Evolutionary conservation across 139 green algal species (phyloP).

Genomic region (Chlorella sp.): DNA sequence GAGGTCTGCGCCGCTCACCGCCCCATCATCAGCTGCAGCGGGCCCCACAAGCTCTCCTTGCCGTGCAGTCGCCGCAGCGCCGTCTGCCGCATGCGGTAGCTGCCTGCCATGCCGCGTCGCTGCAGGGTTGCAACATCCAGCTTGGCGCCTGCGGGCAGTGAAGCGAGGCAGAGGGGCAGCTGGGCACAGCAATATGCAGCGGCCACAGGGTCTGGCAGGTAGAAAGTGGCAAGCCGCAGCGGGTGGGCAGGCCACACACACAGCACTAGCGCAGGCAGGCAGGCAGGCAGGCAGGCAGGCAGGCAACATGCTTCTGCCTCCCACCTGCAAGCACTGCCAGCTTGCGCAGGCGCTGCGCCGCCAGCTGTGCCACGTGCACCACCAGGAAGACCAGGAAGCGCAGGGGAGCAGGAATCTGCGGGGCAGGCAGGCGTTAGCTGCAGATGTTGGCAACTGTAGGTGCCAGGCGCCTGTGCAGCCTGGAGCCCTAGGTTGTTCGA

Average conservation of each 20-base stretch:
- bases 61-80: slow-evolving; percentile 27
- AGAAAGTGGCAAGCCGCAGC: too few species aligned
- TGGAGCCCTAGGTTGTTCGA: too few species aligned
- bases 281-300: not conserved
- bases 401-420: slow-evolving; percentile 38
- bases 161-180: too few species aligned
- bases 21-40: slow-evolving; percentile 10
- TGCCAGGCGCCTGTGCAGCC: too few species aligned
- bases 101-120: not conserved
- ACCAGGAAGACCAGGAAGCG: slow-evolving; percentile 30
- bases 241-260: too few species aligned
- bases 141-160: slow-evolving; percentile 3
- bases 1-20: not conserved
- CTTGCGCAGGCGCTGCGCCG: not conserved
- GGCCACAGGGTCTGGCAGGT: too few species aligned
- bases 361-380: not conserved
- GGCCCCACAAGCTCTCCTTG: slow-evolving; percentile 27
- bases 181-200: too few species aligned
- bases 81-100: not conserved
- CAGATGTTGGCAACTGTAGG: too few species aligned
- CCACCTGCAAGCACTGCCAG: slow-evolving; percentile 13
- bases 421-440: too few species aligned
- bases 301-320: not conserved
- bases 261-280: not conserved
- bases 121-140: slow-evolving; percentile 5